Evolutionary conservation across 805 yeast genomes (phyloP).

Genomic region (Metschnikowia hibisci): DNA sequence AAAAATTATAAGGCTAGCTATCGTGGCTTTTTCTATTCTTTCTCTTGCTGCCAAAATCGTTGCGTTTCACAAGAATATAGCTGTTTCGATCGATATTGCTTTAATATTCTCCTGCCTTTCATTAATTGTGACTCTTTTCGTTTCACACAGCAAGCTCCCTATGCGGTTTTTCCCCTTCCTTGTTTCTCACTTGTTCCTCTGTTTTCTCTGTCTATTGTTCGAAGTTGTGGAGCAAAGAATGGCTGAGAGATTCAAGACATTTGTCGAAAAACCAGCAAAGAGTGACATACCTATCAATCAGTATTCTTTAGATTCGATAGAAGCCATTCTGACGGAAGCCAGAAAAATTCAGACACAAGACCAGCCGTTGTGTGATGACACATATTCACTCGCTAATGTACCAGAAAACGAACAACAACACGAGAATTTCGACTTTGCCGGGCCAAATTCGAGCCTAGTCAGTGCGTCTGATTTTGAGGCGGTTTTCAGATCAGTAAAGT

Average conservation of each 20-base stretch:
- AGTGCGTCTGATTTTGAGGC: conserved; percentile 1
- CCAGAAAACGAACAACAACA: not conserved
- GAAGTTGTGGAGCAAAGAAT: not conserved
- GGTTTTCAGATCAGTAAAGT: not conserved
- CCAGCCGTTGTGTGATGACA: not conserved
- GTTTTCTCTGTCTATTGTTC: conserved; percentile 1
- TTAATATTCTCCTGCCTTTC: not conserved
- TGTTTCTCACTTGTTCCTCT: not conserved
- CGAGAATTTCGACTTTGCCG: not conserved
- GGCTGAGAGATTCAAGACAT: not conserved
- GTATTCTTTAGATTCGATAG: not conserved
- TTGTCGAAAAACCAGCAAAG: not conserved
- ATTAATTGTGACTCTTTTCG: not conserved
- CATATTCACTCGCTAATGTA: no score
- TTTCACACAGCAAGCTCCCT: conserved; percentile 1
- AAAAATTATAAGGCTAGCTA: not conserved
- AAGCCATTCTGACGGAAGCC: no score
- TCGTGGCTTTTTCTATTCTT: not conserved
- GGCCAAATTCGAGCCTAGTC: not conserved
- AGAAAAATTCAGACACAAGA: no score
- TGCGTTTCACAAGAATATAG: not conserved
- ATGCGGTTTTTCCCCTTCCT: not conserved
- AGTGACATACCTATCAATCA: not conserved
- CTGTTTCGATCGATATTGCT: conserved; percentile 1
- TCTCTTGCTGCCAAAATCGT: not conserved